A percentile compares a stretch with the other conserved stretches of the same genome.
Conservation (phyloP, 1,284 basidiomycete genomes). For the Papiliotrema terrestris region DNA sequence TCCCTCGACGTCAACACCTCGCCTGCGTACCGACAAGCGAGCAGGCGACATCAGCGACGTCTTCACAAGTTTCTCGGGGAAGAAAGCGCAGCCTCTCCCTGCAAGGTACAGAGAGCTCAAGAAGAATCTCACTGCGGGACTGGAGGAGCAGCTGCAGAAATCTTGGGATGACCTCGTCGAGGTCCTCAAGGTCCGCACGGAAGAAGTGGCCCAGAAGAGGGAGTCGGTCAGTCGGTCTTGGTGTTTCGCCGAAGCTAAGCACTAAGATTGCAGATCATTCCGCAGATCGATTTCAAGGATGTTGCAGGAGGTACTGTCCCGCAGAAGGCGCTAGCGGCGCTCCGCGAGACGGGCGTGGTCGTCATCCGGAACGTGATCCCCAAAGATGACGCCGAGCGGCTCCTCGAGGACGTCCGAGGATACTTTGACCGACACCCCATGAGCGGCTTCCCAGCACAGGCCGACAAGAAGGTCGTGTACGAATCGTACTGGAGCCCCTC, state of each 20-base stretch:
- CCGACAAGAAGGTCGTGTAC: background rate
- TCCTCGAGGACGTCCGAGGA: background rate
- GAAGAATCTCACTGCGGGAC: conserved; percentile 4
- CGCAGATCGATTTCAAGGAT: background rate
- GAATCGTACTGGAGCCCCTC: background rate
- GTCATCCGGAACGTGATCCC: background rate
- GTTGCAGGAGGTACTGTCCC: background rate
- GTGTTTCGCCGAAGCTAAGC: background rate
- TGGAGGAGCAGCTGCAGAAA: conserved; percentile 10
- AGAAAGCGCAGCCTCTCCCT: conserved; percentile 2
- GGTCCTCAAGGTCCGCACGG: conserved; percentile 4
- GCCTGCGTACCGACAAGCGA: background rate
- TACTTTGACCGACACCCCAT: background rate
- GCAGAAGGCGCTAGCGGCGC: background rate
- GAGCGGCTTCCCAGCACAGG: background rate
- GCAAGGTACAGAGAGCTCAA: conserved; percentile 5
- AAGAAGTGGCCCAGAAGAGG: conserved; percentile 2
- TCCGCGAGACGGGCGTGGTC: background rate
- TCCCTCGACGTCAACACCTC: background rate
- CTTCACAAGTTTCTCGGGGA: conserved; percentile 6
- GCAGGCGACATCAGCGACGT: conserved; percentile 6
- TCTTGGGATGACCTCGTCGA: conserved; percentile 9
- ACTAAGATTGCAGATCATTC: background rate
- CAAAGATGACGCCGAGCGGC: background rate
- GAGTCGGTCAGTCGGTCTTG: conserved; percentile 5